Percentiles rank a stretch among this genome's conserved stretches.
phyloP scores from a whole-genome alignment of 306 rosid species.

The Quercus mongolica region DNA sequence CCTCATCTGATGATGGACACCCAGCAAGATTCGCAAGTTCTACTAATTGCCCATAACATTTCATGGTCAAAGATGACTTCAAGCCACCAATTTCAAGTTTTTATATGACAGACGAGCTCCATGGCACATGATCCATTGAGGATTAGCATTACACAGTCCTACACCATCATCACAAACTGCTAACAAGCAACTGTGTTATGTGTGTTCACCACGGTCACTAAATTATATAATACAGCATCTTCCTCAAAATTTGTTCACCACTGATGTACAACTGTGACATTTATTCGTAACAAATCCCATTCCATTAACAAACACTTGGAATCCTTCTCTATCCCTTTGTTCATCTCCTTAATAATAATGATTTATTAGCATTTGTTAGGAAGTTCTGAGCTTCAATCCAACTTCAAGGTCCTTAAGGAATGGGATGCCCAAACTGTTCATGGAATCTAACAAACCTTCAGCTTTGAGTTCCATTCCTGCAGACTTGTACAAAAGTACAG shows the following conservation, averaged over 20 bases:
- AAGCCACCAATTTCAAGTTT: not conserved
- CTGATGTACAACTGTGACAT: not conserved
- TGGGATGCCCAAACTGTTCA: constrained; percentile 45
- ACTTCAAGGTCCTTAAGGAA: constrained; percentile 63
- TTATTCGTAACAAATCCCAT: not conserved
- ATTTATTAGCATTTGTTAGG: not conserved
- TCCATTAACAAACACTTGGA: not conserved
- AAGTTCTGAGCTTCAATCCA: constrained; percentile 39
- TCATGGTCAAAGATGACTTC: not conserved
- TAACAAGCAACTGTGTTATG: not conserved
- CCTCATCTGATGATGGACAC: not conserved
- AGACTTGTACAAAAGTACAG: constrained; percentile 60
- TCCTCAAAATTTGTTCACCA: not conserved
- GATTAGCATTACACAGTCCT: not conserved
- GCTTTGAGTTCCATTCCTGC: constrained; percentile 56
- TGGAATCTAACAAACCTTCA: constrained; percentile 44
- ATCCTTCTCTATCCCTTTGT: not conserved
- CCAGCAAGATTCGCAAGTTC: not conserved
- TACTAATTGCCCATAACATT: not conserved
- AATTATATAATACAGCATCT: not conserved
- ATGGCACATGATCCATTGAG: not conserved
- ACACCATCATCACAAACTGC: not conserved
- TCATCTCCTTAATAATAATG: not conserved
- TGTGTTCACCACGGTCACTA: not conserved
- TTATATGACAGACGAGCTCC: not conserved